Evolutionary conservation across 805 yeast genomes (phyloP), one percentile per base, ranked within the genome.

Genomic region (Candida methanosorbosa): DNA sequence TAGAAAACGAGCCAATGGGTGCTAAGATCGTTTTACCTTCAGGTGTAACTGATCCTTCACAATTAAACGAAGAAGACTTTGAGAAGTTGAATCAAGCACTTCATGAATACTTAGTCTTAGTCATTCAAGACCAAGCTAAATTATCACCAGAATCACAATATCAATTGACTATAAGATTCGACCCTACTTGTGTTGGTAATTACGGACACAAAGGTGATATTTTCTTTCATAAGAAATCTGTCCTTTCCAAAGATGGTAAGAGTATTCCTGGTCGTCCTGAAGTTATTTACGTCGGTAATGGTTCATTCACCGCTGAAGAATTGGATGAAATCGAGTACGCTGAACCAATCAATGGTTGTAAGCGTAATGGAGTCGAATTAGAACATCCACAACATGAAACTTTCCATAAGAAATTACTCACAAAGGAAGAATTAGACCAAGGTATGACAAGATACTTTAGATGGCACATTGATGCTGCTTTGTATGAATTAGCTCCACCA

Each of bases 401-500:
- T 2, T 86, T 86, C 71, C 95, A 86, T 61, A 78, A 78, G 45
- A 60, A 68, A 12, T 68, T 76, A 1, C 66, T 86, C 41, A 63
- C 78, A 14, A 69, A 72, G n/a, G 78, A 76, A 30, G 75, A 85
- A 44, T 71, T 80, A 42, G 71, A 65, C 7, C 50, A 72, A 18
- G 73, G 78, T 34, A 71, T 72, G 56, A 86, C 95, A 2, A 70
- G 94, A 48, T 86, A 78, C 56, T 86, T 85, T 70, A 73, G 95
- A 61, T 86, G 95, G 95, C 95, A 86, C 60, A 84, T 86, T 44
- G 95, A 86, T 58, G 79, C 92, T 25, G 95, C 95, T 4, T 68
- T 86, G 27, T 86, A 86, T 50, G 94, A 75, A 25, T 68, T 85
- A 46, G 75, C 88, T 13, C 95, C 95, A 20, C 95, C 95, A 21